Evolutionary conservation across 352 stramenopile genomes (phyloP), one percentile per base, ranked within the genome.

Genomic region (Pythium guiyangense): DNA sequence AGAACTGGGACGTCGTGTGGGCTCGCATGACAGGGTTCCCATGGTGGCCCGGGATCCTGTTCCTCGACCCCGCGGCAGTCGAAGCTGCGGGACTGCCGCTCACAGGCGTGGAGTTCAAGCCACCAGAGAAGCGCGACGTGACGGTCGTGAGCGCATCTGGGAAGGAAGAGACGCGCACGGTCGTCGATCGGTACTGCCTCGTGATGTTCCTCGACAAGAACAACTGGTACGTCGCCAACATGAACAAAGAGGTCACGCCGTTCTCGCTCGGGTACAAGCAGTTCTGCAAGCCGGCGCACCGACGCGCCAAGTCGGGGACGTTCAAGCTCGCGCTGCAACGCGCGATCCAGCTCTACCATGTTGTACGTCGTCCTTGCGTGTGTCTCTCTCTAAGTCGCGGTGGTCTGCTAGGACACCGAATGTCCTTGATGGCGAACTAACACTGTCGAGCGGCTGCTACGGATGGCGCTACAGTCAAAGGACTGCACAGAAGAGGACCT

Each of bases 31-130:
- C 51, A 5, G 67, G 73, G 14, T 94, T 73, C 52, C 82, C 85
- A 62, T 92, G 79, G 79, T 94, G 85, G 85, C 85, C 85, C 3
- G 79, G 67, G 39, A 66, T 94, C 51, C 53, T 94, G 22, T 94
- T 94, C 60, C 65, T 71, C 57, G 75, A 62, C 53, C 90, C 79
- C 77, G 68, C 86, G 18, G 65, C 63, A 10, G 75, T 88, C 26
- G 63, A 59, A 17, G 60, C 53, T 27, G 70, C 70, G 1, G 75
- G 69, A 1, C 61, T 92, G 17, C 62, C 66, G 11, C 73, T 74
- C 72, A 52, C 69, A 82, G 12, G 68, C 69, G 39, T 52, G 60
- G 43, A 11, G 31, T 66, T 89, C 31, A 75, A 74, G 1, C 56
- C 62, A 18, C 74, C 81, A 14, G 56, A 67, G 57, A 70, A 69